Base-by-base conservation (phyloP, 116 monocot species). In the Trichopus zeylanicus region DNA sequence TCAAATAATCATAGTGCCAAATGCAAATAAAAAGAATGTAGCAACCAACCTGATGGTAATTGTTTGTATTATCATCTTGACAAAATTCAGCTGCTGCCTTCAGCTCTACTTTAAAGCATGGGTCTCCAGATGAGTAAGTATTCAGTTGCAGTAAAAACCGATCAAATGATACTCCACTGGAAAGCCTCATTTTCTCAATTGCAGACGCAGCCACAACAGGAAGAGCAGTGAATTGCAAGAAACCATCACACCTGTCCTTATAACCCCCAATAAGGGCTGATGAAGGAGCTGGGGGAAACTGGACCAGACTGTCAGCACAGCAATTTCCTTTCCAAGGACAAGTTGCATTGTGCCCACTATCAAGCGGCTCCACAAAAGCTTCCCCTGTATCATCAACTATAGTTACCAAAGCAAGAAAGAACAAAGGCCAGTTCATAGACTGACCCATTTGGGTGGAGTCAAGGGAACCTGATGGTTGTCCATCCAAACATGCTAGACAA, bases 271-370 rank as follows among this genome's bases (percentile, higher is more conserved):
- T 79, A 53, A 97, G 75, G 27, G 87, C 87, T 38, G 81, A 68
- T 29, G 72, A 59, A 52, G 74, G 73, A 59, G 87, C 79, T 34
- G 85, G 87, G 26, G 87, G 89, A 53, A 97, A 90, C 60, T 97
- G 95, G 32, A 81, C 90, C 74, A 97, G 72, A 65, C 91, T 97
- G 60, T 90, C 95, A 68, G 84, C 87, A 69, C 95, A 97, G 74
- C 76, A 77, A 66, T 79, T 97, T 53, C 91, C 90, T 72, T 63
- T 87, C 95, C 95, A 97, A 30, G 90, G 91, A 39, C 95, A 97
- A 18, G 61, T 62, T 48, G 53, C 60, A 27, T 66, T 72, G 58
- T 97, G 95, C 1, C 81, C 76, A 22, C 63, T 55, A 67, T 90
- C 87, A 73, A 97, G 74, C 42, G 86, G 68, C 48, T 66, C 78